Base-by-base conservation (phyloP, 2,329 filamentous ascomycete genomes). In the Zasmidium cellare region DNA sequence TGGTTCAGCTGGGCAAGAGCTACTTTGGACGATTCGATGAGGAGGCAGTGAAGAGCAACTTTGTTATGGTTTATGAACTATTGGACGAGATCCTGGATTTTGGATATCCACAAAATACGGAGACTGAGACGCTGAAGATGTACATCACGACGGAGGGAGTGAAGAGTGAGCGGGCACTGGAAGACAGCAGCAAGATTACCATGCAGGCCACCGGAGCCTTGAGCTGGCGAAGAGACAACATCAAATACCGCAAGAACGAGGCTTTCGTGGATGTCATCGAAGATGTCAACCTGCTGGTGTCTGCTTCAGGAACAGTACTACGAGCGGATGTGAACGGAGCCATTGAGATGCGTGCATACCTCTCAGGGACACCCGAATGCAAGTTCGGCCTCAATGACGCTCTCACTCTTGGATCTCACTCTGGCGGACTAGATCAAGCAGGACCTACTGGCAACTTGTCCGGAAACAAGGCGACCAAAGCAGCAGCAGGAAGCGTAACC, bases 11-110 rank as follows among this genome's bases (percentile, higher is more conserved):
- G 64, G 94, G 94, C 45, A 92, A 90, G 78, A 91, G 92, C 57
- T 99, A 99, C 78, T 99, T 99, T 82, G 93, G 90, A 73, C 97
- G 97, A 77, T 96, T 99, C 72, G 94, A 99, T 72, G 94, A 99
- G 82, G 94, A 99, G 79, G 92, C 94, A 57, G 93, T 99, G 69
- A 99, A 99, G 87, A 97, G 97, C 79, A 99, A 99, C 80, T 99
- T 99, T 79, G 94, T 99, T 64, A 82, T 99, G 66, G 92, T 99
- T 41, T 99, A 99, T 77, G 94, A 99, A 82, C 84, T 99, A 57
- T 80, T 99, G 56, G 94, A 99, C 76, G 94, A 99, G 79, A 97
- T 99, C 71, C 87, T 99, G 74, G 94, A 99, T 77, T 99, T 99
- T 77, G 94, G 94, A 62, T 99, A 99, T 74, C 94, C 94, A 31